Percentiles rank a stretch among this genome's conserved stretches.
phyloP scores from a whole-genome alignment of 768 basidiomycete genomes.

The Kwoniella bestiolae region DNA sequence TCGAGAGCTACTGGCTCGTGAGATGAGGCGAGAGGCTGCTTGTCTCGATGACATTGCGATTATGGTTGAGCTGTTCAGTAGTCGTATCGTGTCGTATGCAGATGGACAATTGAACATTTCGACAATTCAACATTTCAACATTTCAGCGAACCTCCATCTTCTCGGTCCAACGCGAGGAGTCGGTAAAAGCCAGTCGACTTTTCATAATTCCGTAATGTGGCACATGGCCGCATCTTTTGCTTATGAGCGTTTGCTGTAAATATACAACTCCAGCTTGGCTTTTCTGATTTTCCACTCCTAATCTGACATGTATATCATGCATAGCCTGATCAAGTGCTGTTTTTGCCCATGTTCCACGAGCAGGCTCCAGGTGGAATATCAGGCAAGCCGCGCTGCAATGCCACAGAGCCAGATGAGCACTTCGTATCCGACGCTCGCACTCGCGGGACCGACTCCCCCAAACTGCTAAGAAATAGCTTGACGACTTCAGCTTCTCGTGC shows the following conservation, averaged over 20 bases:
- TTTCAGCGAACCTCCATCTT: neutral
- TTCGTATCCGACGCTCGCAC: no score
- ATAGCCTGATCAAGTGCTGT: no score
- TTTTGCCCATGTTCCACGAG: no score
- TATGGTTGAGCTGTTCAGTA: neutral
- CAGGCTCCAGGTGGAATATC: no score
- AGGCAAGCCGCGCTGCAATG: no score
- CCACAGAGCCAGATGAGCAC: no score
- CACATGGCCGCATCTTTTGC: neutral
- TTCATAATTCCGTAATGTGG: neutral
- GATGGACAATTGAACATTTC: neutral
- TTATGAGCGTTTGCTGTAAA: no score
- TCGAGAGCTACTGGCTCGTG: slow-evolving; percentile 14
- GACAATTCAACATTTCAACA: slow-evolving; percentile 1
- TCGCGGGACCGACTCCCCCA: no score
- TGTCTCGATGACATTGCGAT: slow-evolving; percentile 11
- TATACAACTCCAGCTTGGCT: neutral
- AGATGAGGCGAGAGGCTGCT: slow-evolving; percentile 1
- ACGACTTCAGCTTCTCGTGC: no score
- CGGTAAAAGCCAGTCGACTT: neutral
- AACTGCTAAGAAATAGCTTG: no score
- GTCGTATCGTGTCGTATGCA: no score
- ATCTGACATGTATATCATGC: no score
- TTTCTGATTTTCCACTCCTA: neutral
- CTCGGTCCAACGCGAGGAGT: neutral